These are phyloP conservation scores for Cyanidiococcus yangmingshanensis DNA, from an alignment of 23 red algal genomes.

Conservation along the genomic window DNA sequence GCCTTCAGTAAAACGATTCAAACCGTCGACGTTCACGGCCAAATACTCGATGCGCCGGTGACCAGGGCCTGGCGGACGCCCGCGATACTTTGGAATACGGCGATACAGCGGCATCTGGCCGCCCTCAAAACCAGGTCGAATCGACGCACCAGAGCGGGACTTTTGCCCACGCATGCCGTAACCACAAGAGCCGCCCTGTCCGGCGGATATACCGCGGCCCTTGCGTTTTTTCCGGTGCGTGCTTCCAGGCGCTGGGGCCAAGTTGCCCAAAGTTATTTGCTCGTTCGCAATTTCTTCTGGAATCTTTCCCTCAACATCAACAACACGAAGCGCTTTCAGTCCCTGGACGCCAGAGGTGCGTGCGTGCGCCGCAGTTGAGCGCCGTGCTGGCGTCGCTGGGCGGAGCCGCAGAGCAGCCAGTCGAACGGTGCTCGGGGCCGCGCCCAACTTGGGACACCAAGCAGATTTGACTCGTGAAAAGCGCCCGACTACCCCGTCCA, in stretches of 20 bases:
- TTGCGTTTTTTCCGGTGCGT: constrained; percentile 79
- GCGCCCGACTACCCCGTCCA: too few relatives aligned
- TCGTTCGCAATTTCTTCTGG: not conserved
- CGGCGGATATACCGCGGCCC: constrained; percentile 79
- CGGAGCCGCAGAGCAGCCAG: too few relatives aligned
- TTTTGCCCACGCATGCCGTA: constrained; percentile 96
- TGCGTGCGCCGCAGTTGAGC: too few relatives aligned
- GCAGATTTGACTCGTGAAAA: too few relatives aligned
- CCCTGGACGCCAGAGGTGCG: not conserved
- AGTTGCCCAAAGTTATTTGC: constrained; percentile 49
- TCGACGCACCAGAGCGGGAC: constrained; percentile 59
- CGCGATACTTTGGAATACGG: constrained; percentile 88
- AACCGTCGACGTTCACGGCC: constrained; percentile 59
- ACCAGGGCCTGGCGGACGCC: constrained; percentile 70
- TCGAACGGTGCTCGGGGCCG: too few relatives aligned
- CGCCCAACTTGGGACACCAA: too few relatives aligned
- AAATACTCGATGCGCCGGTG: constrained; percentile 74
- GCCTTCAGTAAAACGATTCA: constrained; percentile 61
- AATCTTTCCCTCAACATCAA: not conserved
- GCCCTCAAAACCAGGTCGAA: constrained; percentile 94
- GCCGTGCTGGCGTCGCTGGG: too few relatives aligned
- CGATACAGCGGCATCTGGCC: constrained; percentile 96
- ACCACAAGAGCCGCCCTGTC: constrained; percentile 83
- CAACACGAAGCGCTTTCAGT: not conserved
- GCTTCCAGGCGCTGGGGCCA: constrained; percentile 79